Conservation (phyloP, 768 basidiomycete genomes). For the Russula ochroleuca region DNA sequence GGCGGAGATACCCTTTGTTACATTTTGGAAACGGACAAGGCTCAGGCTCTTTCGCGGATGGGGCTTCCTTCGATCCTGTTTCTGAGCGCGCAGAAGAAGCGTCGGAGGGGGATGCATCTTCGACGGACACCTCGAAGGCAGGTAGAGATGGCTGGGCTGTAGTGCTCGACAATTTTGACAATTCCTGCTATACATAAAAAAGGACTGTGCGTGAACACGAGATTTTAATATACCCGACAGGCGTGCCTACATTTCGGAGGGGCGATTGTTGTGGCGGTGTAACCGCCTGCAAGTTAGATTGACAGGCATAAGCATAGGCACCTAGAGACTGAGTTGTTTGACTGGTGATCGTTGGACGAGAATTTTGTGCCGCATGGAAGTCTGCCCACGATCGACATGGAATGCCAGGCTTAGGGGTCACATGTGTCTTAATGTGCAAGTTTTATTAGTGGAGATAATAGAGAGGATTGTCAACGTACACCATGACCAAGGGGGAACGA, state of each 20-base stretch:
- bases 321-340: not conserved
- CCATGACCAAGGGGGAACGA: not conserved
- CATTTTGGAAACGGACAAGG: constrained; percentile 1
- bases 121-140: too few species aligned
- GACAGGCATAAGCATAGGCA: not conserved
- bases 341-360: not conserved
- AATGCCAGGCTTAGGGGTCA: not conserved
- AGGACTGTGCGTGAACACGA: not conserved
- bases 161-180: not conserved
- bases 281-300: not conserved
- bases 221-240: not conserved
- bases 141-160: not conserved
- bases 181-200: not conserved
- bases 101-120: not conserved
- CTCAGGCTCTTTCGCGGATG: not conserved
- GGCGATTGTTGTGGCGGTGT: not conserved
- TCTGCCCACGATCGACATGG: not conserved
- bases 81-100: not conserved
- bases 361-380: not conserved
- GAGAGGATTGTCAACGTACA: not conserved
- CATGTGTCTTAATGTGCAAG: not conserved
- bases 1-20: not conserved
- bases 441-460: not conserved
- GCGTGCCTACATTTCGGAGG: not conserved
- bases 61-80: not conserved